phyloP scores from a whole-genome alignment of 2,329 filamentous ascomycete species.

The Aschersonia sp. region DNA sequence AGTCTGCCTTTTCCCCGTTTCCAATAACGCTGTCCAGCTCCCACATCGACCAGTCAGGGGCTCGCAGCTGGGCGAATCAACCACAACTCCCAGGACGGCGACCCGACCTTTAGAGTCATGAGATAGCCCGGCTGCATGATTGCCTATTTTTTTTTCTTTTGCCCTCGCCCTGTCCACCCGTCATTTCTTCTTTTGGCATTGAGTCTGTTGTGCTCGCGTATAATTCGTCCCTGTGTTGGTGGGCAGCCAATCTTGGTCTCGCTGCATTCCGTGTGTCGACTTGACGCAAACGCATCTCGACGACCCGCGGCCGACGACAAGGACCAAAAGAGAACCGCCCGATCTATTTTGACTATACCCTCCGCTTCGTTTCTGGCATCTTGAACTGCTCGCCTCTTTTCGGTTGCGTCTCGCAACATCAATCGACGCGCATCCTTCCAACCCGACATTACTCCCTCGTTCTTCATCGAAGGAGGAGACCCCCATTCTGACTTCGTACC shows the following conservation, averaged over 20 bases:
- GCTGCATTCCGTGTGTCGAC: neutral
- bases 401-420: too few relatives aligned
- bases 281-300: slow-evolving; percentile 1
- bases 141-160: too few relatives aligned
- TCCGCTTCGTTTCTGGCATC: neutral
- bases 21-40: slow-evolving; percentile 3
- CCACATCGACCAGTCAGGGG: slow-evolving; percentile 7
- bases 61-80: slow-evolving; percentile 15
- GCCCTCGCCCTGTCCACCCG: too few relatives aligned
- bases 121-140: slow-evolving; percentile 13
- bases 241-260: slow-evolving; percentile 12
- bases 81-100: slow-evolving; percentile 15
- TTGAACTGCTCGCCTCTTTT: neutral
- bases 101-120: slow-evolving; percentile 23
- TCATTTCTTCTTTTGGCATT: too few relatives aligned
- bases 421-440: too few relatives aligned
- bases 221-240: too few relatives aligned
- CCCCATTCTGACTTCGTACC: neutral
- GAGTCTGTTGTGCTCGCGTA: too few relatives aligned
- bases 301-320: neutral
- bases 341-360: too few relatives aligned
- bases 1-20: neutral
- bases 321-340: too few relatives aligned
- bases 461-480: too few relatives aligned
- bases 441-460: too few relatives aligned